Base-by-base conservation (phyloP, 192 early-diverging fungal species). In the Allomyces macrogynus region DNA sequence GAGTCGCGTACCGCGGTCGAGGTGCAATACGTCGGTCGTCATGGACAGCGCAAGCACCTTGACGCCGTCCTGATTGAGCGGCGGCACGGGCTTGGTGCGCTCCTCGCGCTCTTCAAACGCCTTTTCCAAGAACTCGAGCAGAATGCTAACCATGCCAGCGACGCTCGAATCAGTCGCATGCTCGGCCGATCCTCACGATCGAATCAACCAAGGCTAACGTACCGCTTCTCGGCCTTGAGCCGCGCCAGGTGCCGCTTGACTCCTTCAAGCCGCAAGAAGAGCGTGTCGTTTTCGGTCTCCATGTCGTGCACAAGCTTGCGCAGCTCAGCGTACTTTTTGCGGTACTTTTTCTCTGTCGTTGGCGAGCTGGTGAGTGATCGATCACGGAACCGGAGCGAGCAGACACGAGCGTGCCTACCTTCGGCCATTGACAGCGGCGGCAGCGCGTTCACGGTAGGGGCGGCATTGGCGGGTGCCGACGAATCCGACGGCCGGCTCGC, bases 211-310 rank as follows among this genome's bases (percentile, higher is more conserved):
- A 2, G 32, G 32, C 32, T 7, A 40, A 40, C 32, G 32, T 40
- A 40, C 32, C 49, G 49, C 49, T 57, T 57, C 49, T 57, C 49
- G 49, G 49, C 49, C 49, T 57, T 57, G 49, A 57, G 49, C 49
- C 49, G 49, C 16, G 12, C 16, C 49, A 57, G 49, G 16, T 57
- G 49, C 49, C 12, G 16, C 20, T 57, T 57, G 49, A 57, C 20
- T 0, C 16, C 12, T 5, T 57, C 49, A 16, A 20, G 20, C 8
- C 20, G 12, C 49, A 57, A 14, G 16, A 57, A 14, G 16, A 57
- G 49, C 49, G 49, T n/a, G 5, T 57, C 49, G 49, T 57, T 57
- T 14, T 57, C 49, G 49, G 16, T 3, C 49, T 57, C 49, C 49
- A 57, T 14, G 49, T 14, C 20, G 16, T 5, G 49, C 49, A 57